phyloP scores from a whole-genome alignment of 2,329 filamentous ascomycete species.

The Didymella exigua region DNA sequence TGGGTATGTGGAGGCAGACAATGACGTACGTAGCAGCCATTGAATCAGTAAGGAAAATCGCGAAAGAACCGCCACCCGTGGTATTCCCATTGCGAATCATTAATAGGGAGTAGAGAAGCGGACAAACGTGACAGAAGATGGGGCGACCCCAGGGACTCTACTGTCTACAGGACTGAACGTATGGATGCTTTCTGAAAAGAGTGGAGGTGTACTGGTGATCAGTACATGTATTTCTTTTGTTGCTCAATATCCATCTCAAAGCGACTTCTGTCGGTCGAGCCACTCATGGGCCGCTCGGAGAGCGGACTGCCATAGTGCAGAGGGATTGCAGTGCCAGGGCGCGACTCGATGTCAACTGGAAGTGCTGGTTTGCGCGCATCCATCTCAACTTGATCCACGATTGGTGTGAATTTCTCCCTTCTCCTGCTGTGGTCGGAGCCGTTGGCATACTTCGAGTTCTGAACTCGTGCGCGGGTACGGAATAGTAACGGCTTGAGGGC shows the following conservation, averaged over 20 bases:
- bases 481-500: constrained; percentile 51
- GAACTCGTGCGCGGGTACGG: constrained; percentile 37
- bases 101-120: constrained; percentile 21
- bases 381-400: constrained; percentile 43
- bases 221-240: constrained; percentile 46
- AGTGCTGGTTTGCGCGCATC: constrained; percentile 41
- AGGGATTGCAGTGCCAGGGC: constrained; percentile 27
- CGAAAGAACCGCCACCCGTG: constrained; percentile 20
- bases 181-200: constrained; percentile 9
- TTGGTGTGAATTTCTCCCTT: constrained; percentile 40
- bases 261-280: constrained; percentile 42
- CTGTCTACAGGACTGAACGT: constrained; percentile 23
- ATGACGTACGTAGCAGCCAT: constrained; percentile 9
- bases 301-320: constrained; percentile 23
- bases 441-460: constrained; percentile 40
- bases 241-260: constrained; percentile 44
- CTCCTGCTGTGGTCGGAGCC: constrained; percentile 40
- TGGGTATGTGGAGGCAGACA: not conserved
- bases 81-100: constrained; percentile 22
- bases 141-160: constrained; percentile 23
- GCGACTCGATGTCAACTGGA: constrained; percentile 27
- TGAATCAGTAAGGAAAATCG: constrained; percentile 20
- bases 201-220: constrained; percentile 25
- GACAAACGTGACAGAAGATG: constrained; percentile 18
- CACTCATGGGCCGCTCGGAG: constrained; percentile 42